Percentiles rank a stretch among this genome's conserved stretches.
phyloP scores from a whole-genome alignment of 345 rosid genomes.

The Sonneratia alba region DNA sequence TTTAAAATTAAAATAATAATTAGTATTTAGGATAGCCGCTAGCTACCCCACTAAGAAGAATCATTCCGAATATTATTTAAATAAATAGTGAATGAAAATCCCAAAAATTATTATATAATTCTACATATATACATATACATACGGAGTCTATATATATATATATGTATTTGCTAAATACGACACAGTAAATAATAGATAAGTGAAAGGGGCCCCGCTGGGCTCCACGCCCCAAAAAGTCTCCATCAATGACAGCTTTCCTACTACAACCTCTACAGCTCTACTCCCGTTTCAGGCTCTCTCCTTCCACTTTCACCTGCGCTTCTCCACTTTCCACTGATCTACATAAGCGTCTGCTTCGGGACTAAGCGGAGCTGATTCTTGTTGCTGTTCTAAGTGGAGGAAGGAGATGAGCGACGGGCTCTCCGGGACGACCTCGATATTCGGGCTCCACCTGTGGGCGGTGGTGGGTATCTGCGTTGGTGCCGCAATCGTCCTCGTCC shows the following conservation, averaged over 20 bases:
- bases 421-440: conserved; percentile 63
- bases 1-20: too few relatives aligned
- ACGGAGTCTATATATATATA: too few relatives aligned
- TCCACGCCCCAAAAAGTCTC: conserved; percentile 1
- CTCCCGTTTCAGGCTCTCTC: not conserved
- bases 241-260: conserved; percentile 15
- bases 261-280: not conserved
- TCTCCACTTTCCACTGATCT: not conserved
- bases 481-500: conserved; percentile 63
- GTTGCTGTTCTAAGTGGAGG: not conserved
- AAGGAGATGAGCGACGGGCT: conserved; percentile 34
- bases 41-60: too few relatives aligned
- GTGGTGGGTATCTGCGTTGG: conserved; percentile 74
- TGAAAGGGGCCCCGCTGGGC: not conserved
- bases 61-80: too few relatives aligned
- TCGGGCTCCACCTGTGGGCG: conserved; percentile 67
- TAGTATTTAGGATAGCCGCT: too few relatives aligned
- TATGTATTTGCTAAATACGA: not conserved
- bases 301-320: not conserved
- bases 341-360: not conserved
- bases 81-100: too few relatives aligned
- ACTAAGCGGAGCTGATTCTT: not conserved
- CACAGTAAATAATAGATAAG: not conserved
- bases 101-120: too few relatives aligned
- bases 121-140: too few relatives aligned